Evolutionary conservation across 352 stramenopile genomes (phyloP).

Genomic region (Pythium aristosporum): DNA sequence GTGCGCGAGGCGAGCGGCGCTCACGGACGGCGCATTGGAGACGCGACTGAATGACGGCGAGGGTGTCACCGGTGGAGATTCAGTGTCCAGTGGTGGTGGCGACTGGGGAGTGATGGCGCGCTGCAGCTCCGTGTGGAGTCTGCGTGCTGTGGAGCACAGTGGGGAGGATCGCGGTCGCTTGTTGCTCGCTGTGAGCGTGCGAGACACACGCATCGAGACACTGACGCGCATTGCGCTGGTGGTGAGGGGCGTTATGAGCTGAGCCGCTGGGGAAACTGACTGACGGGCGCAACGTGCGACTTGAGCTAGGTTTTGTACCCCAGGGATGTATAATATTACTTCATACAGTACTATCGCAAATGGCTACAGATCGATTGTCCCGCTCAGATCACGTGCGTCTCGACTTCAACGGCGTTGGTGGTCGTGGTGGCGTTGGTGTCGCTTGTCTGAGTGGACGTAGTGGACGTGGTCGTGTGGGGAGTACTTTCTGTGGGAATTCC

Average conservation of each 20-base stretch:
- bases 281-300: conserved; percentile 7
- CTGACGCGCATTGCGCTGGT: background rate
- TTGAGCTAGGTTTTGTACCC: background rate
- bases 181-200: background rate
- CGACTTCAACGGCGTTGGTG: background rate
- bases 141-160: background rate
- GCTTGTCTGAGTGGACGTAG: background rate
- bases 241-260: background rate
- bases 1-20: conserved; percentile 1
- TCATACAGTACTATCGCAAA: conserved; percentile 9
- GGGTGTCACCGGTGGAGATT: background rate
- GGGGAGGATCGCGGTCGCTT: background rate
- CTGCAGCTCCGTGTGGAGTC: conserved; percentile 9
- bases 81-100: background rate
- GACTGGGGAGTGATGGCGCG: background rate
- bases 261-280: background rate
- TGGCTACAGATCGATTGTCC: conserved; percentile 7
- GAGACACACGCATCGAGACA: background rate
- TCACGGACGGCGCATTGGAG: conserved; percentile 20
- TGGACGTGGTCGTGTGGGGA: background rate
- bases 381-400: conserved; percentile 8
- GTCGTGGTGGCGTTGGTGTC: background rate
- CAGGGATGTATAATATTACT: conserved; percentile 6
- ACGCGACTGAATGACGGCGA: conserved; percentile 27
- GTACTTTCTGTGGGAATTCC: background rate